Conservation (phyloP, 805 yeast species). For the Candida awuae region DNA sequence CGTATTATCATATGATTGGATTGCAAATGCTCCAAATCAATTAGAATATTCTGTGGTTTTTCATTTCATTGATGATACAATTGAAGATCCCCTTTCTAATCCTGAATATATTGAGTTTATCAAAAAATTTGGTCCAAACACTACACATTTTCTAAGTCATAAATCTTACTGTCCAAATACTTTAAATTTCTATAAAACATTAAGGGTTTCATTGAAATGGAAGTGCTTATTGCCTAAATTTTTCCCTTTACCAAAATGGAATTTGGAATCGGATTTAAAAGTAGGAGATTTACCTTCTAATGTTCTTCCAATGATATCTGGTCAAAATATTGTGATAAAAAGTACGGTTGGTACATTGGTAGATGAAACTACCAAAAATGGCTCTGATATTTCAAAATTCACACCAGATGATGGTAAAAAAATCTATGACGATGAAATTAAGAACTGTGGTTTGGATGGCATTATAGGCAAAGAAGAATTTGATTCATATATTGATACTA, state of each 20-base stretch:
- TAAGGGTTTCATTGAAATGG: constrained; percentile 46
- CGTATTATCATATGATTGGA: constrained; percentile 24
- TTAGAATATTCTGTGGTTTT: constrained; percentile 44
- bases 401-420: constrained; percentile 19
- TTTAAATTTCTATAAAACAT: constrained; percentile 49
- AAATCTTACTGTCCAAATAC: constrained; percentile 52
- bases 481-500: constrained; percentile 4
- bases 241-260: constrained; percentile 36
- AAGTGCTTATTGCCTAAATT: constrained; percentile 40
- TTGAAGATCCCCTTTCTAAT: constrained; percentile 33
- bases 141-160: constrained; percentile 70
- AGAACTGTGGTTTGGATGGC: constrained; percentile 8
- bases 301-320: constrained; percentile 25
- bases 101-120: constrained; percentile 43
- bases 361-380: constrained; percentile 3
- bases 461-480: constrained; percentile 11
- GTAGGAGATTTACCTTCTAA: constrained; percentile 18
- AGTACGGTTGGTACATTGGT: constrained; percentile 14
- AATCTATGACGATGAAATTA: constrained; percentile 24
- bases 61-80: constrained; percentile 62
- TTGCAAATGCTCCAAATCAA: constrained; percentile 2
- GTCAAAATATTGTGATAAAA: constrained; percentile 20
- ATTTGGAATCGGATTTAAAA: constrained; percentile 21
- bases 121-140: constrained; percentile 41
- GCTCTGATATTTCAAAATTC: constrained; percentile 4